A percentile compares a stretch with the other conserved stretches of the same genome.
Conservation (phyloP, 768 basidiomycete species). For the Tylopilus sp. region DNA sequence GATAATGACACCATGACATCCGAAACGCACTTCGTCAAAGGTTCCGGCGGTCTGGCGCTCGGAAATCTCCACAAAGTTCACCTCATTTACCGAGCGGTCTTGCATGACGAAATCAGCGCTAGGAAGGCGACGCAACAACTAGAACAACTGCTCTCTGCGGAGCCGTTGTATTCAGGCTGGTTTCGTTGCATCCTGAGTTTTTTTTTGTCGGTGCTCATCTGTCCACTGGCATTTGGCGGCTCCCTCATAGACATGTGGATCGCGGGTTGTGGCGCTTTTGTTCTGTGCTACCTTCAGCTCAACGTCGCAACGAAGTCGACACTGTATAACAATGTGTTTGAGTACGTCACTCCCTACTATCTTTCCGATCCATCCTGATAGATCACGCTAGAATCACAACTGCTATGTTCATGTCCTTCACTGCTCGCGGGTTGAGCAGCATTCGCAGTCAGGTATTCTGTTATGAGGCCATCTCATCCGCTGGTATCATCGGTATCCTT, state of each 20-base stretch:
- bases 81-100: slow-evolving; percentile 77
- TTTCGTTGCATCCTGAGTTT: slow-evolving; percentile 69
- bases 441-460: slow-evolving; percentile 79
- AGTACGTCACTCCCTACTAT: slow-evolving; percentile 43
- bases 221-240: slow-evolving; percentile 81
- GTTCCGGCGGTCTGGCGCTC: slow-evolving; percentile 70
- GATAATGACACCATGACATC: slow-evolving; percentile 87
- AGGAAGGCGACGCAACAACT: slow-evolving; percentile 66
- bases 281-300: slow-evolving; percentile 69
- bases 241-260: slow-evolving; percentile 84
- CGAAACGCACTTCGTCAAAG: slow-evolving; percentile 87
- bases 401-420: slow-evolving; percentile 77
- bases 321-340: slow-evolving; percentile 88
- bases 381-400: slow-evolving; percentile 63
- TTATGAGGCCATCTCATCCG: slow-evolving; percentile 87
- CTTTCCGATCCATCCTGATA: slow-evolving; percentile 7
- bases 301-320: slow-evolving; percentile 70
- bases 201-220: slow-evolving; percentile 70
- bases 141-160: slow-evolving; percentile 56
- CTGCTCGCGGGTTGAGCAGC: slow-evolving; percentile 77
- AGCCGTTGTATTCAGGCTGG: slow-evolving; percentile 59
- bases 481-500: slow-evolving; percentile 83
- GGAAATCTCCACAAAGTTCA: slow-evolving; percentile 86
- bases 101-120: slow-evolving; percentile 90
- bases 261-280: slow-evolving; percentile 64